These are phyloP conservation scores for Glaciozyma martinii DNA, from an alignment of 768 basidiomycete genomes.

Conservation along the genomic window DNA sequence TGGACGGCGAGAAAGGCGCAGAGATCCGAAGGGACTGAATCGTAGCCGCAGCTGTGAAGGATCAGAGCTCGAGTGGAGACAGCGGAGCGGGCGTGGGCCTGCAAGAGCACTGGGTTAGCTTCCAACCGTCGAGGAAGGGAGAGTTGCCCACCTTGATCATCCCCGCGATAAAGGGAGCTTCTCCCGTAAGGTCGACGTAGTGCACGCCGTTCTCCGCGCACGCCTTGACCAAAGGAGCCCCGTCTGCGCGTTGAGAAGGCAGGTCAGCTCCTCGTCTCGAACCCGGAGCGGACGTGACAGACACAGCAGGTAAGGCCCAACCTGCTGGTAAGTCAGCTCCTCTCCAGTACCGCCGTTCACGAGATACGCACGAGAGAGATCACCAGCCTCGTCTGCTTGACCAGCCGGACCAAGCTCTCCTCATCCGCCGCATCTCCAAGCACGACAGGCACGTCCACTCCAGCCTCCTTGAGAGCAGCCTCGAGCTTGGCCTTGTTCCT, in stretches of 20 bases:
- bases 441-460: constrained; percentile 44
- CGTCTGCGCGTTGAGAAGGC: constrained; percentile 63
- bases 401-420: constrained; percentile 49
- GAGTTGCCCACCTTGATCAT: neutral
- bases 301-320: neutral
- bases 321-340: neutral
- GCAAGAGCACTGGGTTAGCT: too few species aligned
- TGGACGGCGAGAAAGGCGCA: constrained; percentile 59
- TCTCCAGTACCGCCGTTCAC: neutral
- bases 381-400: constrained; percentile 56
- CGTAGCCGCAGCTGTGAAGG: constrained; percentile 56
- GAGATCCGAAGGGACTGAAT: constrained; percentile 69
- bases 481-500: constrained; percentile 59
- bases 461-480: constrained; percentile 47
- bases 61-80: constrained; percentile 63
- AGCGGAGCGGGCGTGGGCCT: constrained; percentile 61
- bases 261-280: constrained; percentile 41
- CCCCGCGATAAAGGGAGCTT: constrained; percentile 32
- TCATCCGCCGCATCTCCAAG: constrained; percentile 54
- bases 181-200: constrained; percentile 66
- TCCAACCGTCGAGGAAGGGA: constrained; percentile 47
- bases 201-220: constrained; percentile 67
- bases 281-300: neutral
- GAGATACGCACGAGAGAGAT: constrained; percentile 46
- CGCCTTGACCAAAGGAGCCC: constrained; percentile 67